Base-by-base conservation (phyloP, 2,329 filamentous ascomycete species). In the Cordyceps pruinosa region DNA sequence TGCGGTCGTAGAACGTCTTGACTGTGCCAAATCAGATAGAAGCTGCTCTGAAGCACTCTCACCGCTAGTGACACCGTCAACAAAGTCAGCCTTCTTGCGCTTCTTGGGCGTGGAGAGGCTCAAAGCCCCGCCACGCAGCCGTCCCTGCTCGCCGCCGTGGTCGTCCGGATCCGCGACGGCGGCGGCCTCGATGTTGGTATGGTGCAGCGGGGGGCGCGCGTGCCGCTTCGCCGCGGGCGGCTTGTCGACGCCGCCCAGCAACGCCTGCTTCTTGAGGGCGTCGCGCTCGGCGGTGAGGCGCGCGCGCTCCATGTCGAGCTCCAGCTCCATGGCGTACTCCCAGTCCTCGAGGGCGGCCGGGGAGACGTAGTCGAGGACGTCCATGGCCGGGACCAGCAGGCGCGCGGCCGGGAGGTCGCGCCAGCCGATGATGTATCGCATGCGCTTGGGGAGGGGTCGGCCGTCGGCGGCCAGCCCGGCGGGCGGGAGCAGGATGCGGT, bases 311-410 rank as follows among this genome's bases (percentile, higher is more conserved):
- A 70, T 65, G n/a, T 78, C 75, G 21, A 73, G 66, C 57, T 74
- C 70, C 23, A 76, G 69, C 50, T 75, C 73, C 15, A 73, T 68
- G 2, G 70, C 65, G 54, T 74, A 77, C 60, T 85, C 82, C 72
- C 77, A 87, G 0, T 82, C 74, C 65, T 87, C 84, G 3, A 84
- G 62, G 10, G 73, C 75, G 12, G 73, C 70, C 2, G 79, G 77
- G 0, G 83, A 84, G 8, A 86, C 82, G 60, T 84, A 86, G 32
- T 85, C 77, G 13, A 80, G 71, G 6, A 84, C 73, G 59, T 73
- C 56, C 71, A 75, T 71, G 63, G 77, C 64, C 62, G 72, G 75
- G 2, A 84, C 70, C 3, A 76, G 63, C 47, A 78, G 66, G 19
- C 75, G 72, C 39, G 77, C 79, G 0, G 74, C 73, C 0, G 79